Base-by-base conservation (phyloP, 441 rosid genomes). In the Eruca vesicaria region DNA sequence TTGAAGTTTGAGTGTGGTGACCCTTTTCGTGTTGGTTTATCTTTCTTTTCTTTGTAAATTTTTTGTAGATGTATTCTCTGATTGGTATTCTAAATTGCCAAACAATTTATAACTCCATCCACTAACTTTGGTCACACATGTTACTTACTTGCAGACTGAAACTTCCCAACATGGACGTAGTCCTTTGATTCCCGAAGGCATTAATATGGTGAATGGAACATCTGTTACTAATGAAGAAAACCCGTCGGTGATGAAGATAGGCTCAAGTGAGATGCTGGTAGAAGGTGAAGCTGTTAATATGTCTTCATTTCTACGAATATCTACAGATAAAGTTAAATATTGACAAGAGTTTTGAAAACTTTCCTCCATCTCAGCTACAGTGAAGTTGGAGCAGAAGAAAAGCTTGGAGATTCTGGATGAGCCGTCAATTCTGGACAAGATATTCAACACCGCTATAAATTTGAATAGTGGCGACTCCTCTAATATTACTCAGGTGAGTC, bases 371-470 rank as follows among this genome's bases (percentile, higher is more conserved):
- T 43, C 50, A 43, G 50, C 82, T 81, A 79, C 76, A 33, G 73
- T 68, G 70, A 77, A 76, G 68, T 69, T 76, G 70, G 75, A 62
- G 20, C 76, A 62, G 57, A 79, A 76, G 78, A 79, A 85, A 83
- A 69, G 72, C 75, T 70, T 59, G 52, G 88, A 79, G 45, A 83
- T 68, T 70, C 72, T 87, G 10, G 80, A 79, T 56, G 81, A 89
- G 69, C 78, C 86, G 72, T 87, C 98, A 70, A 86, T 92, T 80
- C 89, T 94, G 55, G 96, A 90, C 78, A 90, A 88, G 85, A 82
- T 90, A 64, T 93, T 96, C 74, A 80, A 88, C 77, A 85, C 82
- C 53, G 89, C 88, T 53, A 75, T 85, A 71, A 83, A 89, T 56
- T 75, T 85, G 71, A 86, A 85, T 71, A 86, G 43, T 77, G 83